Evolutionary conservation across 148 eudicot species (phyloP).

Genomic region (Camellia japonica): DNA sequence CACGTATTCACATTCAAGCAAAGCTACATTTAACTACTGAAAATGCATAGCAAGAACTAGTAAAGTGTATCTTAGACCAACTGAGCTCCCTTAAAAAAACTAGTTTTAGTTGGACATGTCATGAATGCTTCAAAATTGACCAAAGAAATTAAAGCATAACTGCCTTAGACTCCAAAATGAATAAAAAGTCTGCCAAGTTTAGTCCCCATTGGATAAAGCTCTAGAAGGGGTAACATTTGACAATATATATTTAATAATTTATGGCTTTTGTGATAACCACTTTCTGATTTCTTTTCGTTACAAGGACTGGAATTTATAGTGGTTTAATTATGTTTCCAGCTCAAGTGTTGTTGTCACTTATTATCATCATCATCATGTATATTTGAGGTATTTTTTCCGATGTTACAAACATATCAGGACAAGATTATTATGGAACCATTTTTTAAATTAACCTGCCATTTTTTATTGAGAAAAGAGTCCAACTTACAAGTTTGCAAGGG

Average conservation of each 20-base stretch:
- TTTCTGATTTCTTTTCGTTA: neutral
- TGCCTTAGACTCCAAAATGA: neutral
- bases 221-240: no score
- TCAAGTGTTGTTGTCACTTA: neutral
- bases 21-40: neutral
- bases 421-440: neutral
- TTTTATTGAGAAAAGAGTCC: neutral
- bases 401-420: neutral
- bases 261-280: neutral
- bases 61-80: neutral
- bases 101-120: neutral
- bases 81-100: neutral
- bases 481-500: conserved; percentile 48
- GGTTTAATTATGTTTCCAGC: neutral
- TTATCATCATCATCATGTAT: neutral
- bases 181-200: no score
- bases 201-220: no score
- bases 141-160: neutral
- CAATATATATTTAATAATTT: no score
- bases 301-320: neutral
- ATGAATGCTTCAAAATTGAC: neutral
- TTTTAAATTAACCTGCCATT: neutral
- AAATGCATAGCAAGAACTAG: neutral
- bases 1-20: conserved; percentile 12
- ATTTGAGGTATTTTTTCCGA: neutral